Evolutionary conservation across 306 rosid genomes (phyloP).

Genomic region (Gynostemma pentaphyllum): DNA sequence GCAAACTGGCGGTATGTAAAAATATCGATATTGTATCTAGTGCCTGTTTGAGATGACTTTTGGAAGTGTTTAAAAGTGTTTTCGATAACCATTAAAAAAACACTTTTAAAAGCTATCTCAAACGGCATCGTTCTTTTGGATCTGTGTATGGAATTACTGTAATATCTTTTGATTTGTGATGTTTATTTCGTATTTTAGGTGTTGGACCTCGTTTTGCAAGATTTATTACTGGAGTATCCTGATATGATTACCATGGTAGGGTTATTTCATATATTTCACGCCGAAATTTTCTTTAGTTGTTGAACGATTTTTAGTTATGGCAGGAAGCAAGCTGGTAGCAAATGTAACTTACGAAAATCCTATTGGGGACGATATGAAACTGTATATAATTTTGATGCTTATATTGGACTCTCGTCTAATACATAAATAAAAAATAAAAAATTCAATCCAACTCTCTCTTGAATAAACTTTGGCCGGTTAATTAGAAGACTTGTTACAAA

Average conservation of each 20-base stretch:
- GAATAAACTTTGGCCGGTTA: neutral
- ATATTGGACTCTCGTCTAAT: neutral
- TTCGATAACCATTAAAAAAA: no score
- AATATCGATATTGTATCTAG: neutral
- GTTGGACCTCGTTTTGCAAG: slow-evolving; percentile 66
- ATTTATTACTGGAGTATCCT: slow-evolving; percentile 47
- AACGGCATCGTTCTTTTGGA: neutral
- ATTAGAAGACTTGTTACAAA: neutral
- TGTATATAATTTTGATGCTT: neutral
- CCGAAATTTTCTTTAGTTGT: neutral
- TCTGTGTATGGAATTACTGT: neutral
- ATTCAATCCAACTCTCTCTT: neutral
- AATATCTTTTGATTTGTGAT: neutral
- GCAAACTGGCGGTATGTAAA: slow-evolving; percentile 55
- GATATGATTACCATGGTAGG: slow-evolving; percentile 69
- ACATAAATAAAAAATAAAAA: no score
- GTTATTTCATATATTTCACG: neutral
- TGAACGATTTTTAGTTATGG: neutral
- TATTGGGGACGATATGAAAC: neutral
- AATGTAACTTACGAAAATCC: neutral
- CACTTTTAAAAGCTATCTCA: no score
- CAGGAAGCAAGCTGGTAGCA: neutral
- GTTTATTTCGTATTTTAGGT: slow-evolving; percentile 27
- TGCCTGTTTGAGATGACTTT: no score
- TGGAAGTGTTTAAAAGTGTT: no score